Percentiles rank a stretch among this genome's conserved stretches.
These are phyloP conservation scores for Botrytis paeoniae DNA, from an alignment of 2,329 filamentous ascomycete genomes.

Conservation along the genomic window DNA sequence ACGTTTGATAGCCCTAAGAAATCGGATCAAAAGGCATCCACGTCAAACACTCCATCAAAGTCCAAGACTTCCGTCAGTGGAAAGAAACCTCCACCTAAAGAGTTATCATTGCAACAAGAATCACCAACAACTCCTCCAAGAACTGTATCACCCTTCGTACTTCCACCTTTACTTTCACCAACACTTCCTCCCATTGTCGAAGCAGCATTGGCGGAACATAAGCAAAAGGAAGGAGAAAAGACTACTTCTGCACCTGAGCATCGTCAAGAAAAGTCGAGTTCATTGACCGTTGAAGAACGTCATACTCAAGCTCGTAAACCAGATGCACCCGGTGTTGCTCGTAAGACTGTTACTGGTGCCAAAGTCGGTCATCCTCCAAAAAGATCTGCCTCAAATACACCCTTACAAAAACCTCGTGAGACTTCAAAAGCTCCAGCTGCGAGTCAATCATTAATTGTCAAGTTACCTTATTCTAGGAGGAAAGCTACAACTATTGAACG, in stretches of 20 bases:
- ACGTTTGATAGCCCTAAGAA: slow-evolving; percentile 19
- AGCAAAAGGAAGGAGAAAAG: slow-evolving; percentile 16
- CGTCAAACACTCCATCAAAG: slow-evolving; percentile 27
- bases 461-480: slow-evolving; percentile 35
- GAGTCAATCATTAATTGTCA: slow-evolving; percentile 30
- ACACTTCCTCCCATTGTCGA: slow-evolving; percentile 36
- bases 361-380: slow-evolving; percentile 36
- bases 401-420: slow-evolving; percentile 22
- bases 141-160: slow-evolving; percentile 21
- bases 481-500: slow-evolving; percentile 31
- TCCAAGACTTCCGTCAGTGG: slow-evolving; percentile 15
- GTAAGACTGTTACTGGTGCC: slow-evolving; percentile 34
- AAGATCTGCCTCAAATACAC: slow-evolving; percentile 26
- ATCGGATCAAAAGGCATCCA: slow-evolving; percentile 11
- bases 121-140: slow-evolving; percentile 24
- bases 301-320: slow-evolving; percentile 36
- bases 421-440: slow-evolving; percentile 7
- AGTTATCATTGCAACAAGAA: slow-evolving; percentile 4
- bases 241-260: slow-evolving; percentile 14
- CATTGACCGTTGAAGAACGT: slow-evolving; percentile 35
- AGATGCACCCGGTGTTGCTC: slow-evolving; percentile 37
- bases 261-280: slow-evolving; percentile 15
- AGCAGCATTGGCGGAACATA: slow-evolving; percentile 29
- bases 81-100: slow-evolving; percentile 12
- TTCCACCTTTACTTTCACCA: slow-evolving; percentile 36